Base-by-base conservation (phyloP, 2,329 filamentous ascomycete species). In the Paecilomyces variotii region DNA sequence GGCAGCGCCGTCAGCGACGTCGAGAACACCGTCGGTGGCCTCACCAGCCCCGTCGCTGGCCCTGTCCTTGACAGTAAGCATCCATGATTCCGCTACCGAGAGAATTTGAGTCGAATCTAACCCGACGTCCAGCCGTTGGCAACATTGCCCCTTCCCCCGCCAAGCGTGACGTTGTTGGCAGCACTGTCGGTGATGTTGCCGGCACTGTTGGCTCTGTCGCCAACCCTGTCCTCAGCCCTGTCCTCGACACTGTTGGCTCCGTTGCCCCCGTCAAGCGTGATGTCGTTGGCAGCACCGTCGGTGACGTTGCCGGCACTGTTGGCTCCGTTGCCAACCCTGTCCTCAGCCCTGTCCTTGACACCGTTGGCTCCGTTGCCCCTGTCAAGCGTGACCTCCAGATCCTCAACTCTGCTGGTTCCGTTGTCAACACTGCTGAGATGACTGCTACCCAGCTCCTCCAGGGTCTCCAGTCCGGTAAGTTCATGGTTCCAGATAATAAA, bases 111-210 rank as follows among this genome's bases (percentile, higher is more conserved):
- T 28, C 9, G 27, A 26, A 28, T 14, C 50, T 52, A n/a, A 52
- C 12, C 2, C 10, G 4, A 39, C 14, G 10, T 2, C 5, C 12
- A 61, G 57, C 51, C 45, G 54, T 19, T 54, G 57, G 39, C 28
- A 59, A 24, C 25, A 3, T 49, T 3, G 35, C 49, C 10, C 12
- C 57, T 4, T 11, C 56, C 6, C 56, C 62, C 4, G 54, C 56
- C 24, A 57, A 53, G 34, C 58, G 62, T 10, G 59, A 57, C 14
- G 26, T 62, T 6, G 57, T 59, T 2, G 61, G 66, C 35, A 56
- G 60, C 28, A 28, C 56, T 2, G 59, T 61, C 26, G 50, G 35
- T 6, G 53, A 52, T 12, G 52, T 56, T 14, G 45, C 51, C 24
- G 50, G 45, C 35, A 56, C 53, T 30, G 32, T 30, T 58, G 53